Percentiles rank a stretch among this genome's conserved stretches.
Evolutionary conservation across 2,329 filamentous ascomycete genomes (phyloP).

Genomic region (Ilyonectria destructans): DNA sequence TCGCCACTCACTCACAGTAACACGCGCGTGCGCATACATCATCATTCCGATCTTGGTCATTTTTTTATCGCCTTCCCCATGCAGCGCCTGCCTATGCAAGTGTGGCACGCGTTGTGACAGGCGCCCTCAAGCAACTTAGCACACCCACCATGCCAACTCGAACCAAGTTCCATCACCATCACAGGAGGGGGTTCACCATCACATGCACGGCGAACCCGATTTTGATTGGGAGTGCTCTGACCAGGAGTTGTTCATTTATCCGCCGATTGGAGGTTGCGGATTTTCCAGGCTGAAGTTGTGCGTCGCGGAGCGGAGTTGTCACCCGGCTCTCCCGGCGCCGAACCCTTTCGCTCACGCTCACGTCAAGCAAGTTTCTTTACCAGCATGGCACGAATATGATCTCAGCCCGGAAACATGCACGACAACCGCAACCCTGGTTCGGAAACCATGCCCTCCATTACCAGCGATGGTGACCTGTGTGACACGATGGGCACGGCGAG

Average conservation of each 20-base stretch:
- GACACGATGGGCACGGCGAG: constrained; percentile 19
- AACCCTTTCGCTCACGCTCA: background rate
- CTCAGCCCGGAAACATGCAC: constrained; percentile 18
- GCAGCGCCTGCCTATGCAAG: constrained; percentile 41
- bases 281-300: constrained; percentile 26
- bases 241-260: constrained; percentile 26
- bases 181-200: constrained; percentile 22
- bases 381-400: constrained; percentile 6
- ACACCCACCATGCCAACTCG: constrained; percentile 30
- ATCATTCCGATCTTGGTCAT: constrained; percentile 39
- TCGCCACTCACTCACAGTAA: constrained; percentile 31
- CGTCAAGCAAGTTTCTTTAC: constrained; percentile 9
- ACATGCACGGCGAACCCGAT: constrained; percentile 21
- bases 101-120: constrained; percentile 45
- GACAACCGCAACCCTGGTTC: constrained; percentile 2
- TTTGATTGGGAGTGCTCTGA: constrained; percentile 25
- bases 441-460: background rate
- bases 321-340: constrained; percentile 15
- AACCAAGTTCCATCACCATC: constrained; percentile 37
- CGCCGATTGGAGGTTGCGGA: constrained; percentile 26
- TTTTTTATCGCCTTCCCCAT: constrained; percentile 41
- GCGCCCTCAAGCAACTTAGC: constrained; percentile 26
- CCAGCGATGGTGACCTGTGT: constrained; percentile 4
- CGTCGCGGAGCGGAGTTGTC: constrained; percentile 24
- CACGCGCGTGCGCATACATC: constrained; percentile 37